phyloP scores from a whole-genome alignment of 2,329 filamentous ascomycete genomes.

The Ustilaginoidea virens region DNA sequence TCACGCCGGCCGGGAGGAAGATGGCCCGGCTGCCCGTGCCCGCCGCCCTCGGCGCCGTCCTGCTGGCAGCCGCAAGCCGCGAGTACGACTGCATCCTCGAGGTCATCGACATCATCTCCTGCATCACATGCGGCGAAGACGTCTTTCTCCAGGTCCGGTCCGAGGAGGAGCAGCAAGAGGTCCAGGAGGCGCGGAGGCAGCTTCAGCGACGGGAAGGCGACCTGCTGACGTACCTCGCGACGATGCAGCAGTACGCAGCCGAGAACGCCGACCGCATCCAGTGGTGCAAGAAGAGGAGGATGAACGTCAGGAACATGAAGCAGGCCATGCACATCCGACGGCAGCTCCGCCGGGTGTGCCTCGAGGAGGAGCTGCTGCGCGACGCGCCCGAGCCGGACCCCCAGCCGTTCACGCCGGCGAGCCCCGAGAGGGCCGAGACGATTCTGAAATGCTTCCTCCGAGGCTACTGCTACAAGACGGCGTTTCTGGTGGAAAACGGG shows the following conservation, averaged over 20 bases:
- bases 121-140: conserved; percentile 46
- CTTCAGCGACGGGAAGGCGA: conserved; percentile 47
- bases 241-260: conserved; percentile 44
- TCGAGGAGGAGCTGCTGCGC: conserved; percentile 32
- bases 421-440: conserved; percentile 36
- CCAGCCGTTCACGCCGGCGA: conserved; percentile 37
- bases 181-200: conserved; percentile 37
- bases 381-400: conserved; percentile 33
- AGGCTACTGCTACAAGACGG: conserved; percentile 46
- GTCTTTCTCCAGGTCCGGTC: conserved; percentile 45
- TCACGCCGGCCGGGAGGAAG: conserved; percentile 58
- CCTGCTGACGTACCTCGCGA: conserved; percentile 47
- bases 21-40: conserved; percentile 77
- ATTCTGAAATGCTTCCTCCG: conserved; percentile 46
- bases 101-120: conserved; percentile 67
- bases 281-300: conserved; percentile 42
- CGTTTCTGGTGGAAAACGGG: conserved; percentile 41
- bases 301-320: conserved; percentile 45
- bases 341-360: conserved; percentile 42
- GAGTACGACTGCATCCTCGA: conserved; percentile 62
- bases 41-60: conserved; percentile 63
- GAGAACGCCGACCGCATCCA: conserved; percentile 37
- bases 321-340: conserved; percentile 46
- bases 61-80: conserved; percentile 61
- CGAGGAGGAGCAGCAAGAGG: conserved; percentile 38